A percentile compares a stretch with the other conserved stretches of the same genome.
phyloP scores from a whole-genome alignment of 495 filamentous ascomycete species.

The Xanthoparmelia taractica region DNA sequence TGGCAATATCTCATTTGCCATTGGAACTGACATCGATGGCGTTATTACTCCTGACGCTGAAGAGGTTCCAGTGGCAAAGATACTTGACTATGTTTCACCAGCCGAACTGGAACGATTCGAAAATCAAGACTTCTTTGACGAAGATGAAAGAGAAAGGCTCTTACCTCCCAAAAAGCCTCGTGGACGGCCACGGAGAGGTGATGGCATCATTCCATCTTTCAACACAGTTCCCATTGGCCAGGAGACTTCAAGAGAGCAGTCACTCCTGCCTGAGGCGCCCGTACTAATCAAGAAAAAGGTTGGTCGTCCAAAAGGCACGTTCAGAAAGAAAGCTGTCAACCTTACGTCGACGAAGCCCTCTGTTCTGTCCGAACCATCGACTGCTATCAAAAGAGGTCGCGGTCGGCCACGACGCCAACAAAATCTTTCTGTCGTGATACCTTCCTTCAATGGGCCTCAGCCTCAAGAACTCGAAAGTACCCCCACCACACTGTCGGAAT shows the following conservation, averaged over 20 bases:
- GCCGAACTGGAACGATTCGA: slow-evolving; percentile 17
- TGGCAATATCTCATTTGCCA: slow-evolving; percentile 9
- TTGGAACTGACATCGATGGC: slow-evolving; percentile 9
- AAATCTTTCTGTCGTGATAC: neutral
- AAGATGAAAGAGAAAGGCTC: slow-evolving; percentile 14
- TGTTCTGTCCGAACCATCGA: neutral
- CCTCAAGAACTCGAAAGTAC: neutral
- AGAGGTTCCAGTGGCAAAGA: slow-evolving; percentile 13
- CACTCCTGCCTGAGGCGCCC: neutral
- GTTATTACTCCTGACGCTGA: slow-evolving; percentile 1
- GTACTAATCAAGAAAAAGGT: neutral
- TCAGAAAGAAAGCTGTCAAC: neutral
- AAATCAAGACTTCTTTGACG: slow-evolving; percentile 13
- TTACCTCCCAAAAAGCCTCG: slow-evolving; percentile 9
- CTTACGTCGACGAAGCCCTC: neutral
- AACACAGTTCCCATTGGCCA: neutral
- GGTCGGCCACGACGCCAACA: neutral
- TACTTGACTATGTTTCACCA: slow-evolving; percentile 14
- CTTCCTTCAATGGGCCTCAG: slow-evolving; percentile 21
- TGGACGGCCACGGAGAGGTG: slow-evolving; percentile 11
- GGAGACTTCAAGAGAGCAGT: neutral
- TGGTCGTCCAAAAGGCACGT: neutral
- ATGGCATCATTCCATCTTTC: neutral
- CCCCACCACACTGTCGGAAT: neutral
- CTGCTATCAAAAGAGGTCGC: neutral